Base-by-base conservation (phyloP, 208 protist species). In the Leishmania aethiopica region DNA sequence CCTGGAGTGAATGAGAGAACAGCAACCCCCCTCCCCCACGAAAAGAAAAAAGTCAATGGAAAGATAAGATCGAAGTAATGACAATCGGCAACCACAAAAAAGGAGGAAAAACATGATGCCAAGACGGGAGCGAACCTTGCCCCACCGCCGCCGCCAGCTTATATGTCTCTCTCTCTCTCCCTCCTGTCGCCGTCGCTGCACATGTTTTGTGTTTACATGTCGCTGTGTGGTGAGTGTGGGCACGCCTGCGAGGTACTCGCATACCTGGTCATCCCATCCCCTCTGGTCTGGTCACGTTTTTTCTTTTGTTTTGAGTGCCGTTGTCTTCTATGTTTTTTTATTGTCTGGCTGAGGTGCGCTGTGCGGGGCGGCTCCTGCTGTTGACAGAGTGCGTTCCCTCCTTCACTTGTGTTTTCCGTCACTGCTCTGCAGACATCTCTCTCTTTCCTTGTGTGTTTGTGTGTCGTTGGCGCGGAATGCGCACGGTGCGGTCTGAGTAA, bases 71-170 rank as follows among this genome's bases (percentile, higher is more conserved):
- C 10, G 15, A n/a, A 45, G 15, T 8, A 22, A 71, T 42, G 4
- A 28, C 66, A 71, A 47, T 13, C 3, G 35, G 3, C 37, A 47
- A 1, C 66, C 47, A 45, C 66, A 84, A 90, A 47, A 75, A 84
- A 64, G 8, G 11, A 47, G 11, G 19, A 45, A 70, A 47, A 69
- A 15, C 22, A 17, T 17, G 22, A 32, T 71, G 37, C 35, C 66
- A 28, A 71, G 28, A 55, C 13, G 45, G 17, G n/a, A 49, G 28
- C 66, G n/a, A 45, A 71, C 78, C 7, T 95, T 91, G 80, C 86
- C 91, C 92, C 84, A 83, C 84, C 79, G 94, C 92, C 82, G 85
- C 87, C 45, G 19, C 37, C 66, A 37, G 25, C 35, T 71, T 3
- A 37, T 47, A 6, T 10, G 45, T 11, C 45, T 45, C 37, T 71